A percentile compares a stretch with the other conserved stretches of the same genome.
These are phyloP conservation scores for Diaporthe humulicola DNA, from an alignment of 2,329 filamentous ascomycete genomes.

Conservation along the genomic window DNA sequence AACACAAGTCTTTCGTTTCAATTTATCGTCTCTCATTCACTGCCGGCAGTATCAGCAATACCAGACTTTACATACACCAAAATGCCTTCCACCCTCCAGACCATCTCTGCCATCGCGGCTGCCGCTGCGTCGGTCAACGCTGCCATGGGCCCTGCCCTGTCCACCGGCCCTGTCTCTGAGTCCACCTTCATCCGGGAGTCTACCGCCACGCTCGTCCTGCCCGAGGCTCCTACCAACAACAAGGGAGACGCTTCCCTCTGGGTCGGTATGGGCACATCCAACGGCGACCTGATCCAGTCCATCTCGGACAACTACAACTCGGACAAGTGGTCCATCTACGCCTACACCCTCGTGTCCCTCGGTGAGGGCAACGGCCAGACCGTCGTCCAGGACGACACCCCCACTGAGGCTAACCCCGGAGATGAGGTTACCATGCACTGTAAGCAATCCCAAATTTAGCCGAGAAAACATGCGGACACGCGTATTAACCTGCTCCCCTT, in stretches of 20 bases:
- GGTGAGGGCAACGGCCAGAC: constrained; percentile 8
- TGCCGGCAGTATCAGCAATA: constrained; percentile 35
- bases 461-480: neutral
- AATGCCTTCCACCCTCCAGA: constrained; percentile 32
- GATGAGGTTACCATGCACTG: constrained; percentile 57
- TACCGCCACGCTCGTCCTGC: constrained; percentile 58
- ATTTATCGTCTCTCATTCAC: constrained; percentile 25
- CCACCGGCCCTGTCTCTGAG: constrained; percentile 56
- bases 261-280: constrained; percentile 62
- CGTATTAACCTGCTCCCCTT: neutral
- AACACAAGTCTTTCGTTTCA: constrained; percentile 7
- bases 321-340: constrained; percentile 56
- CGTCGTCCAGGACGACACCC: constrained; percentile 47
- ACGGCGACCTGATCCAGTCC: constrained; percentile 61
- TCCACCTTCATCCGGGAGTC: constrained; percentile 58
- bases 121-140: constrained; percentile 44
- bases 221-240: constrained; percentile 52
- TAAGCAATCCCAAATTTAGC: constrained; percentile 31
- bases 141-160: constrained; percentile 55
- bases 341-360: constrained; percentile 53
- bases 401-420: constrained; percentile 43
- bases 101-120: constrained; percentile 37
- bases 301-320: constrained; percentile 54
- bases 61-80: neutral
- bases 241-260: constrained; percentile 57